Base-by-base conservation (phyloP, 2,329 filamentous ascomycete genomes). In the Phaeoacremonium minimum region DNA sequence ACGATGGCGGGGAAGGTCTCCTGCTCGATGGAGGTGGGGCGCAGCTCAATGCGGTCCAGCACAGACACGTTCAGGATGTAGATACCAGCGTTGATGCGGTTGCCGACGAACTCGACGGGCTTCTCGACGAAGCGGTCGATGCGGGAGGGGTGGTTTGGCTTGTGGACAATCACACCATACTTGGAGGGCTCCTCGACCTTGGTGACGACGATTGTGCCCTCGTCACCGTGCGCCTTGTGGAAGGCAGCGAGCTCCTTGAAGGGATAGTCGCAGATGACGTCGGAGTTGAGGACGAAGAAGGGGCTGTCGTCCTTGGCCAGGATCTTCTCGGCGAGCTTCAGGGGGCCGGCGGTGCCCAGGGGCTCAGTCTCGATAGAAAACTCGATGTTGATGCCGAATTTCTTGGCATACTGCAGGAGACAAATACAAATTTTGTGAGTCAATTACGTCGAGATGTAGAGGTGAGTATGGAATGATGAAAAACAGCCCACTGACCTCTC, bases 111-210 rank as follows among this genome's bases (percentile, higher is more conserved):
- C 69, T 97, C 88, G 60, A 97, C 87, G 26, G 91, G 91, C 77
- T 98, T 98, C 80, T 98, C 91, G 51, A 98, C 93, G 71, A 98
- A 98, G 51, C 93, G 89, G 67, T 98, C 93, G 64, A 98, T 97
- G 59, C 87, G 82, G 32, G 88, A 87, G 37, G 87, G 69, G 68
- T 95, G 88, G 64, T 83, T 86, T 45, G 89, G 88, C 74, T 95
- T 93, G 81, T 97, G 91, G 18, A 98, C 93, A 38, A 98, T 83
- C 51, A 98, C 91, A 79, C 91, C 91, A 63, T 97, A 98, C 70
- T 98, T 98, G 58, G 88, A 95, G 30, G 91, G 91, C 69, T 98
- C 93, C 69, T 98, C 91, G 36, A 98, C 91, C 77, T 97, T 98
- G 57, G 91, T 98, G 46, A 97, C 91, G 32, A 95, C 85, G 56